Evolutionary conservation across 805 yeast species (phyloP), one percentile per base, ranked within the genome.

Genomic region (Starmera pachycereana): DNA sequence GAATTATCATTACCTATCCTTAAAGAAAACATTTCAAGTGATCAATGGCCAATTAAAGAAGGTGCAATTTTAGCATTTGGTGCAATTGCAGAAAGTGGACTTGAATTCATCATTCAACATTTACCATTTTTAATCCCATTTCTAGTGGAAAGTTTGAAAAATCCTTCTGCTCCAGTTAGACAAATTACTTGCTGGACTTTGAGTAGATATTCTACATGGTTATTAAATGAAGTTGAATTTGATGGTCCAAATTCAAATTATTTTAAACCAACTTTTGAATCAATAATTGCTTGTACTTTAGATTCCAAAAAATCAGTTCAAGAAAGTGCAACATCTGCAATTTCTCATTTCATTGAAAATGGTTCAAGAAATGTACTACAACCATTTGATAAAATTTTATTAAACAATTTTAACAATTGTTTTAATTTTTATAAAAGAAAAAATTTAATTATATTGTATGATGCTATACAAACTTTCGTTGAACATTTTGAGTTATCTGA

Each of bases 101-200:
- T 81, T 36, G 85, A 81, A 41, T 69, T 74, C 39, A 78, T 88
- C 6, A 61, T 78, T 16, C 76, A 75, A 33, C 83, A 83, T 50
- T 65, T 92, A 33, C 95, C 96, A 3, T 73, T 78, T 27, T 64
- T 92, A 36, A 78, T 90, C 29, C 96, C 96, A 31, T 88, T 80
- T 55, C 67, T 92, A 44, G 88, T 88, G 25, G 86, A 87, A 42
- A 69, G 94, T 52, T 63, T 89, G 43, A 68, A 68, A 40, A 97
- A 89, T 57, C 52, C 60, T 5, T 81, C 88, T 60, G 80, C 95
- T 8, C 74, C 95, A 16, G 95, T 92, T 5, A 72, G 97, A 48
- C 95, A 87, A 59, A 92, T 92, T 39, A 67, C 96, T 0, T 90
- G 97, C 65, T 92, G 98, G 98, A 85, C 97, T 0, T 63, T 92